A percentile compares a stretch with the other conserved stretches of the same genome.
phyloP scores from a whole-genome alignment of 495 filamentous ascomycete species.

The Lineolata rhizophorae region DNA sequence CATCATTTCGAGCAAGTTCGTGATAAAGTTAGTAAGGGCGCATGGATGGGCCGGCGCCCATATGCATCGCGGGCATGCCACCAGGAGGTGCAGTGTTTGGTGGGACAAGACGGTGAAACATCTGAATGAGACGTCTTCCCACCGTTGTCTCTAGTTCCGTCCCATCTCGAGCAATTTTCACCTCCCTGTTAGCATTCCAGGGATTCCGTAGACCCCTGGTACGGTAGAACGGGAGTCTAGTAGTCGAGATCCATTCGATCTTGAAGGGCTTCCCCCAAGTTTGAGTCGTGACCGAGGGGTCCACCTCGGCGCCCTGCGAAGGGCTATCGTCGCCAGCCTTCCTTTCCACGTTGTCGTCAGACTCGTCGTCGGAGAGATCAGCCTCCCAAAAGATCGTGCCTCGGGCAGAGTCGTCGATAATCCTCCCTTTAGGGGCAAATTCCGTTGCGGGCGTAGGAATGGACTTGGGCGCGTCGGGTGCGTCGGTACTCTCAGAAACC shows the following conservation, averaged over 20 bases:
- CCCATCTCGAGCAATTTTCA: conserved; percentile 91
- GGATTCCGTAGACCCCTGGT: conserved; percentile 80
- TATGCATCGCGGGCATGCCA: no score
- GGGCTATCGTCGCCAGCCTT: conserved; percentile 16
- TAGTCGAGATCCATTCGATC: conserved; percentile 79
- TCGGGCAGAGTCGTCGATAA: conserved; percentile 81
- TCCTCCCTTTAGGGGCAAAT: conserved; percentile 60
- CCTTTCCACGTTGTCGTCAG: conserved; percentile 10
- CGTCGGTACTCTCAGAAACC: conserved; percentile 29
- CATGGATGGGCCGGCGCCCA: no score
- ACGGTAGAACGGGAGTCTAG: conserved; percentile 72
- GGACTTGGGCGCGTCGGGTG: conserved; percentile 44
- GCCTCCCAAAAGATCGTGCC: conserved; percentile 97
- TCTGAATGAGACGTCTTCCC: no score
- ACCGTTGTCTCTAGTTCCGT: conserved; percentile 79
- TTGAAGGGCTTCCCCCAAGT: conserved; percentile 84
- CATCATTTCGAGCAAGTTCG: no score
- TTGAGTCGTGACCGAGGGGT: conserved; percentile 20
- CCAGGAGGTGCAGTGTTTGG: no score
- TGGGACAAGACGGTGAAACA: no score
- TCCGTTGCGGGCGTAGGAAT: conserved; percentile 64
- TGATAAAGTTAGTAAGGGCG: no score
- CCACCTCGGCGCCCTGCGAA: conserved; percentile 18
- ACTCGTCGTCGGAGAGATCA: conserved; percentile 24
- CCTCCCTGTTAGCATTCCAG: conserved; percentile 90